phyloP scores from a whole-genome alignment of 805 yeast genomes.

The Isabelozyma gotoi region DNA sequence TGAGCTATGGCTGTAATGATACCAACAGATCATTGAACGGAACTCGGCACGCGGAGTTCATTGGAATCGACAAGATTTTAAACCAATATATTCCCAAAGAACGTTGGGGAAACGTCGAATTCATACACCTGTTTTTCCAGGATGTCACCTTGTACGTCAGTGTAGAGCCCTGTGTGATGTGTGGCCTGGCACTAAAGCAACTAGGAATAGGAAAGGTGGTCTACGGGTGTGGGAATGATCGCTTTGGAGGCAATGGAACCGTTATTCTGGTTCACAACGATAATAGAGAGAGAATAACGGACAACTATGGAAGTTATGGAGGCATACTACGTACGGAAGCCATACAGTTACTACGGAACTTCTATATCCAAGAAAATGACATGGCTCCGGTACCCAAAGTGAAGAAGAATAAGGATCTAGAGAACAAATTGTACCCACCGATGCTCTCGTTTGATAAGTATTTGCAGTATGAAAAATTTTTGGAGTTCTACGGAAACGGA shows the following conservation, averaged over 20 bases:
- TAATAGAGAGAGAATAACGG: constrained; percentile 12
- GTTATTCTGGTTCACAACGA: constrained; percentile 52
- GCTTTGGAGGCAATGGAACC: constrained; percentile 97
- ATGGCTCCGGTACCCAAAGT: constrained; percentile 80
- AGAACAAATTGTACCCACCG: constrained; percentile 55
- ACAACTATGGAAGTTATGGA: constrained; percentile 60
- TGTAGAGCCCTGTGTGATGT: constrained; percentile 98
- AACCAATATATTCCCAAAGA: constrained; percentile 14
- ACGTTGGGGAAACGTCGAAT: constrained; percentile 13
- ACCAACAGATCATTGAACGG: constrained; percentile 86
- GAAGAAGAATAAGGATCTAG: constrained; percentile 67
- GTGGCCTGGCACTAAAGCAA: constrained; percentile 89
- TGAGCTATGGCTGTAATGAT: constrained; percentile 80
- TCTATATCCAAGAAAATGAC: constrained; percentile 82
- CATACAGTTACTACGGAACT: constrained; percentile 72
- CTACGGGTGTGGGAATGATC: constrained; percentile 91
- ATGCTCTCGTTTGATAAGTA: constrained; percentile 55
- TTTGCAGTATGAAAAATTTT: constrained; percentile 51
- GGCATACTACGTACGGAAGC: constrained; percentile 84
- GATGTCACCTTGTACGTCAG: constrained; percentile 81
- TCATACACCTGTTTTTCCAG: constrained; percentile 39
- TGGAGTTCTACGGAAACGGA: constrained; percentile 44
- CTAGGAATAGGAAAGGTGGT: constrained; percentile 69
- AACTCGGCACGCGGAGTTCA: constrained; percentile 89
- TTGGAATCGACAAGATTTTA: constrained; percentile 58